A percentile compares a stretch with the other conserved stretches of the same genome.
Conservation (phyloP, 768 basidiomycete genomes). For the Mycena epipterygia region DNA sequence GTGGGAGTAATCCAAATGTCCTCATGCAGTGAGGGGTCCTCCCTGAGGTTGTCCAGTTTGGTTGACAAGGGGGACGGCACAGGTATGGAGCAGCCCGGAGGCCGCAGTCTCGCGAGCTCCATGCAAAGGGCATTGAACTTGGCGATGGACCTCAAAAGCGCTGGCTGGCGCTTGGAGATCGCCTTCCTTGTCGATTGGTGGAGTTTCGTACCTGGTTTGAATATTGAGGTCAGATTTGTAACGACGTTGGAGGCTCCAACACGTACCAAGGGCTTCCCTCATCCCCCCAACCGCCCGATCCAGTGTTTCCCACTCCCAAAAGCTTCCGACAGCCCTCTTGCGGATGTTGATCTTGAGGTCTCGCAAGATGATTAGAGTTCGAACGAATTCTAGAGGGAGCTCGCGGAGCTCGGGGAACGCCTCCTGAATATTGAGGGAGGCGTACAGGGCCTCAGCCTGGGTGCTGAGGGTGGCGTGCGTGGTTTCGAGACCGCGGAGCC, state of each 20-base stretch:
- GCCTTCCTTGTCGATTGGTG: slow-evolving; percentile 46
- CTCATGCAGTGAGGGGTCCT: too few relatives aligned
- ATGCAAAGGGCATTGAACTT: slow-evolving; percentile 49
- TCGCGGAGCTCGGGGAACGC: slow-evolving; percentile 27
- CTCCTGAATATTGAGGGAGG: slow-evolving; percentile 50
- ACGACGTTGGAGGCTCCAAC: slow-evolving; percentile 22
- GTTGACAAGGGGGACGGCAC: too few relatives aligned
- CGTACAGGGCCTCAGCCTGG: slow-evolving; percentile 48
- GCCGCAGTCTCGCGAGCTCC: slow-evolving; percentile 28
- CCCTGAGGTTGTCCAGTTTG: too few relatives aligned
- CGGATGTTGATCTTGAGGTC: slow-evolving; percentile 42
- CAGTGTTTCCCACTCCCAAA: slow-evolving; percentile 44
- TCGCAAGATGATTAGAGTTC: neutral
- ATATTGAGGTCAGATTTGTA: too few relatives aligned
- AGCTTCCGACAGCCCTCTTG: slow-evolving; percentile 39
- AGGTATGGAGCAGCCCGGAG: slow-evolving; percentile 44
- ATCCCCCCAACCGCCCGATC: slow-evolving; percentile 40
- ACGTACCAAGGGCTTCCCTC: slow-evolving; percentile 33
- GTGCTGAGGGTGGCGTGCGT: slow-evolving; percentile 38
- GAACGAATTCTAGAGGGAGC: slow-evolving; percentile 31
- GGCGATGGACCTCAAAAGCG: slow-evolving; percentile 36
- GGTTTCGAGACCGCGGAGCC: slow-evolving; percentile 38
- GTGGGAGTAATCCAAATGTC: too few relatives aligned
- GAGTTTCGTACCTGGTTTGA: slow-evolving; percentile 47
- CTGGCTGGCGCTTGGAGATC: slow-evolving; percentile 44